Base-by-base conservation (phyloP, 2,329 filamentous ascomycete species). In the Ophiocordyceps sinensis region DNA sequence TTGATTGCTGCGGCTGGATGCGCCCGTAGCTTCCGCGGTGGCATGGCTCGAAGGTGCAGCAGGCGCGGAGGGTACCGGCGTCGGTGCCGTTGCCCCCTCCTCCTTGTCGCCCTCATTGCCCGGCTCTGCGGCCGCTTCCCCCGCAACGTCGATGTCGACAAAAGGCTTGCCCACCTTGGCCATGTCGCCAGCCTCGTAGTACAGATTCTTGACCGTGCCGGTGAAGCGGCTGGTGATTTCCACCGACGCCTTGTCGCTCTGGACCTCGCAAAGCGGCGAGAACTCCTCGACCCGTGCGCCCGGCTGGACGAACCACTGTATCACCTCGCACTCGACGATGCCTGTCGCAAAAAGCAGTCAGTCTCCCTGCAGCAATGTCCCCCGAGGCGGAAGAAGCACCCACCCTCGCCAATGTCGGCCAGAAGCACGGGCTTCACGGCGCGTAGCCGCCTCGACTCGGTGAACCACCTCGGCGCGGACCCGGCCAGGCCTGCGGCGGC, bases 241-340 rank as follows among this genome's bases (percentile, higher is more conserved):
- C 19, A 80, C 76, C 2, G 77, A 77, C 39, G 91, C 91, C 63
- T 98, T 98, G 66, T 98, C 91, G 54, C 88, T 95, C 61, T 96
- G 91, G 36, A 98, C 93, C 66, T 98, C 91, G 65, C 91, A 98
- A 37, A 98, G 73, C 45, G 89, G 91, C 52, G 93, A 91, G 73
- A 94, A 98, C 67, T 98, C 89, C 66, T 98, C 88, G 52, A 98
- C 88, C 43, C 84, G 80, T 30, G 91, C 91, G 44, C 88, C 89
- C 39, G 93, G 87, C 64, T 95, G 83, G 49, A 98, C 89, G 60
- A 96, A 98, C 91, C 91, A 98, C 68, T 98, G 91, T 54, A 96
- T 96, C 55, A 98, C 85, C 63, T 98, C 91, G 57, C 91, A 94
- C 66, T 98, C 91, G 58, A 91, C 88, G 55, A 96, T 98, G 42